These are phyloP conservation scores for Fusarium fujikuroi DNA, from an alignment of 2,329 filamentous ascomycete genomes.

Conservation along the genomic window DNA sequence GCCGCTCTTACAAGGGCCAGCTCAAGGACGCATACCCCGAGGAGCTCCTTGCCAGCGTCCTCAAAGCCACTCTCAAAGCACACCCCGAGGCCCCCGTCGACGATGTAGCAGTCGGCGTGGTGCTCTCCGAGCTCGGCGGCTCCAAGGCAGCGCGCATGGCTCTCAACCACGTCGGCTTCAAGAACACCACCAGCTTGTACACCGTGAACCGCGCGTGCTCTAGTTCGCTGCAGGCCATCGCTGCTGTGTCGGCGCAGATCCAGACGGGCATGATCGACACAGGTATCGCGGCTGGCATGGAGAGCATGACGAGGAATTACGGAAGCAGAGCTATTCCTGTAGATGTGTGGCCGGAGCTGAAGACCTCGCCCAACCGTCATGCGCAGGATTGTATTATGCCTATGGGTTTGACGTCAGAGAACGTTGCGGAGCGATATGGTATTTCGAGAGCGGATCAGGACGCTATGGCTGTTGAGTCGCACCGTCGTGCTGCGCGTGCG, in stretches of 20 bases:
- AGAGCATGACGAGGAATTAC: slow-evolving; percentile 96
- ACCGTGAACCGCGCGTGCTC: slow-evolving; percentile 91
- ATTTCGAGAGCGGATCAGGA: slow-evolving; percentile 83
- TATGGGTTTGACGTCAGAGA: slow-evolving; percentile 92
- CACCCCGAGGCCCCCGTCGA: slow-evolving; percentile 74
- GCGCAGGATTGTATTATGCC: slow-evolving; percentile 90
- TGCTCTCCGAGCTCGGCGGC: slow-evolving; percentile 90
- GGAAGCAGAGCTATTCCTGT: slow-evolving; percentile 84
- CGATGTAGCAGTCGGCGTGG: slow-evolving; percentile 88
- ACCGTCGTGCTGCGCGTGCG: slow-evolving; percentile 77
- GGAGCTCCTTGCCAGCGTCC: slow-evolving; percentile 78
- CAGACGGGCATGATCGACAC: slow-evolving; percentile 76
- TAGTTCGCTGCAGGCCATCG: slow-evolving; percentile 80
- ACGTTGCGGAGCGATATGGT: slow-evolving; percentile 81
- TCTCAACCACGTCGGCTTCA: slow-evolving; percentile 83
- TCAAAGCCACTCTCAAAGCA: slow-evolving; percentile 60
- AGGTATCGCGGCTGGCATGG: slow-evolving; percentile 90
- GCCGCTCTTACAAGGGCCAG: slow-evolving; percentile 82
- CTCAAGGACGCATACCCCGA: slow-evolving; percentile 92
- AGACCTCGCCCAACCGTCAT: slow-evolving; percentile 71
- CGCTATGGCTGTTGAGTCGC: slow-evolving; percentile 79
- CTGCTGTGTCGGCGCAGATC: slow-evolving; percentile 78
- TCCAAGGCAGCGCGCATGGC: slow-evolving; percentile 93
- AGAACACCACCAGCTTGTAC: slow-evolving; percentile 78
- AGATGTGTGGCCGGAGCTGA: slow-evolving; percentile 80